A percentile compares a stretch with the other conserved stretches of the same genome.
Conservation (phyloP, 2,329 filamentous ascomycete species). For the Conoideocrella luteorostrata region DNA sequence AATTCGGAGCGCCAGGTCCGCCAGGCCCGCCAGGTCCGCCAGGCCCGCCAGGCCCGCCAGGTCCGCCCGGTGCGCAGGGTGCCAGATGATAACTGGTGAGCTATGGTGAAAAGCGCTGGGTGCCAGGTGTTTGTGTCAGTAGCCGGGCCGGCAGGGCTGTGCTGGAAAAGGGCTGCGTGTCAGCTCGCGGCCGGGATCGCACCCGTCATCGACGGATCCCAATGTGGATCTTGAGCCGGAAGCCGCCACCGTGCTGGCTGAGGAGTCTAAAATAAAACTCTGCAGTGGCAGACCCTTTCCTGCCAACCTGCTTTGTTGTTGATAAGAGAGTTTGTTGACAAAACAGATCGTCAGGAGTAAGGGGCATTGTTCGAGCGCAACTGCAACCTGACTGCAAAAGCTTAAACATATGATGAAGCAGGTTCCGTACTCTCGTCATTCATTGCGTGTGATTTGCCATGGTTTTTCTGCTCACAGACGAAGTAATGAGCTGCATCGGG, state of each 20-base stretch:
- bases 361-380: background rate
- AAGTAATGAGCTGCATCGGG: background rate
- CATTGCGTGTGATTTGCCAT: background rate
- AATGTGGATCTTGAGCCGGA: background rate
- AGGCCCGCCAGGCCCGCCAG: no score
- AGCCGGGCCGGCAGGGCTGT: background rate
- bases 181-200: constrained; percentile 5
- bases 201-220: constrained; percentile 2
- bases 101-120: no score
- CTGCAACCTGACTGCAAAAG: no score
- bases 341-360: background rate
- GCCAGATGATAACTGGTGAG: no score
- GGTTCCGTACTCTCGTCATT: no score
- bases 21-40: no score
- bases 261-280: background rate
- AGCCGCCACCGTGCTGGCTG: background rate
- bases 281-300: no score
- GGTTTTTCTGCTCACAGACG: background rate
- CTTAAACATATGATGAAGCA: no score
- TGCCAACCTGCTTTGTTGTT: no score
- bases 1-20: no score
- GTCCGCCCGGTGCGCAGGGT: no score
- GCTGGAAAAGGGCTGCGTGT: constrained; percentile 1
- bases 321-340: background rate
- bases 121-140: no score